A percentile compares a stretch with the other conserved stretches of the same genome.
Conservation (phyloP, 108 stramenopile genomes). For the Nitzschia palea region DNA sequence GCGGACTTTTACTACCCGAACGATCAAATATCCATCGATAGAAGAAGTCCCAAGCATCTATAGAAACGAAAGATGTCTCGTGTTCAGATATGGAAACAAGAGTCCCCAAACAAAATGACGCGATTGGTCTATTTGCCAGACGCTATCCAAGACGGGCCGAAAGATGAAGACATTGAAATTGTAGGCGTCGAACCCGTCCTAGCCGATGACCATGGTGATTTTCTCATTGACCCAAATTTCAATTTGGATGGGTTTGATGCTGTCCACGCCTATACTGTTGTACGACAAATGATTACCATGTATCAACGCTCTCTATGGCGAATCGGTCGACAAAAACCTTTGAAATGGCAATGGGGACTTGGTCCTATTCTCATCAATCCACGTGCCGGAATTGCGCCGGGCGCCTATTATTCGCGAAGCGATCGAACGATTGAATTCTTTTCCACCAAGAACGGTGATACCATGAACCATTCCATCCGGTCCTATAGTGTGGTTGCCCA, state of each 20-base stretch:
- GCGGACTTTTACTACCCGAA: no score
- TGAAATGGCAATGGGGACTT: slow-evolving; percentile 3
- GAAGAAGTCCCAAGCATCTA: no score
- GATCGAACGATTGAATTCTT: not conserved
- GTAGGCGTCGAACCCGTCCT: not conserved
- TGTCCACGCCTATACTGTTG: not conserved
- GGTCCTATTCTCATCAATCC: not conserved
- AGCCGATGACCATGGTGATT: not conserved
- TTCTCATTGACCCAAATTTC: slow-evolving; percentile 1
- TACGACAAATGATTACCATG: not conserved
- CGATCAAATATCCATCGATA: no score
- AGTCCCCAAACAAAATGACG: not conserved
- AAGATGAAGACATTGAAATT: not conserved
- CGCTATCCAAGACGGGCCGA: not conserved
- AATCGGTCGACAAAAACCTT: not conserved
- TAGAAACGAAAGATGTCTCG: not conserved
- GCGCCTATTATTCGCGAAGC: not conserved
- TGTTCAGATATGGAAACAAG: slow-evolving; percentile 4
- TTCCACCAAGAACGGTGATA: not conserved
- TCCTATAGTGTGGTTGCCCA: not conserved
- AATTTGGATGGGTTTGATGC: not conserved
- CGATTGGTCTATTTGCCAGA: not conserved
- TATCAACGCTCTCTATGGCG: slow-evolving; percentile 2
- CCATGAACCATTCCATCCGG: not conserved
- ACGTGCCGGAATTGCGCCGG: not conserved